These are phyloP conservation scores for Discostella stelligeroides DNA, from an alignment of 108 stramenopile species.

Conservation along the genomic window DNA sequence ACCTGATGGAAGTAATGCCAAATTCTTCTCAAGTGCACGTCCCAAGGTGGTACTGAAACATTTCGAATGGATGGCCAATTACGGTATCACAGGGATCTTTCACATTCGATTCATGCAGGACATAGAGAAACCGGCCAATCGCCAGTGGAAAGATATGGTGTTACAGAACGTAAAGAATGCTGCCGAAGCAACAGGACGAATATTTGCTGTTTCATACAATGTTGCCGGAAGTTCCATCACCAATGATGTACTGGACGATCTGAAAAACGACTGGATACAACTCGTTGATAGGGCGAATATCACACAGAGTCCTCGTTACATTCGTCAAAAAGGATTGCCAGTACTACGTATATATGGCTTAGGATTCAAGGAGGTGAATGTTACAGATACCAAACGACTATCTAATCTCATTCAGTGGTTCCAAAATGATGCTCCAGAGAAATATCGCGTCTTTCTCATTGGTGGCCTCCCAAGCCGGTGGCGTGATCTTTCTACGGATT, in stretches of 20 bases:
- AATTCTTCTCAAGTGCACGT: conserved; percentile 34
- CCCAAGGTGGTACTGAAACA: conserved; percentile 44
- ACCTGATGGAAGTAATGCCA: conserved; percentile 35
- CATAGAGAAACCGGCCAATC: background rate
- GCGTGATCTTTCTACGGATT: conserved; percentile 17
- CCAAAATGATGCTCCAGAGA: conserved; percentile 17
- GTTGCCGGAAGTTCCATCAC: conserved; percentile 26
- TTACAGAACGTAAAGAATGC: conserved; percentile 12
- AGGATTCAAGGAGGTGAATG: conserved; percentile 30
- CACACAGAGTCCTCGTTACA: conserved; percentile 36
- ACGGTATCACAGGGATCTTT: conserved; percentile 51
- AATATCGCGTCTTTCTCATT: conserved; percentile 46
- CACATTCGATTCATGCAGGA: conserved; percentile 44
- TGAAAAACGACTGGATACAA: conserved; percentile 51
- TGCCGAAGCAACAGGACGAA: conserved; percentile 29
- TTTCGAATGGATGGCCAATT: conserved; percentile 50
- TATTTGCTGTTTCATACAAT: conserved; percentile 56
- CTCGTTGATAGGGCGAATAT: conserved; percentile 49
- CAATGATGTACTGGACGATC: conserved; percentile 24
- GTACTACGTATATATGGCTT: conserved; percentile 38
- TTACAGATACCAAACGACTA: conserved; percentile 17
- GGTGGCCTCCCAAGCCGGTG: conserved; percentile 36
- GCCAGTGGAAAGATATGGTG: conserved; percentile 24
- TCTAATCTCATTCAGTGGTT: conserved; percentile 37
- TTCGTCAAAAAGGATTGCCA: conserved; percentile 49